Evolutionary conservation across 164 flowering plant genomes (phyloP), one percentile per base, ranked within the genome.

Genomic region (Amborella trichopoda): DNA sequence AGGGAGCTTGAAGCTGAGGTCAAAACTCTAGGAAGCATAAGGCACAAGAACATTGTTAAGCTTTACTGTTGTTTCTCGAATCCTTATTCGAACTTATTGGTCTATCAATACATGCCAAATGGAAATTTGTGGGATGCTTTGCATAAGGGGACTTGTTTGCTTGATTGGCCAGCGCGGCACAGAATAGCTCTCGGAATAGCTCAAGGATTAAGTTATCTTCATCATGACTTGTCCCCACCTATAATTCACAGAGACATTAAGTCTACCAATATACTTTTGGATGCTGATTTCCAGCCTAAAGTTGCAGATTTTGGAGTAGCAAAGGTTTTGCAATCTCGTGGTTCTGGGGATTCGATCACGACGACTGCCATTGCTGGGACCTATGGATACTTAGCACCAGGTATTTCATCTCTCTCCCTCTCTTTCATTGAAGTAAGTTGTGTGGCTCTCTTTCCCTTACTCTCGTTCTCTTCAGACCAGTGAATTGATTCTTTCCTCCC

Each of bases 301-400:
- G 96, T 91, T 12, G 96, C 99, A 25, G 99, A 91, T 52, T 91
- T 91, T 50, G 99, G 99, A 26, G 77, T 91, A 8, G 96, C 96
- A 48, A 87, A 91, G 65, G 91, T 91, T 37, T 54, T 91, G 63
- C 90, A 75, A 55, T 88, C 88, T 24, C 67, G 74, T 65, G 77
- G 73, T 32, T 80, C 85, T 21, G 78, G 72, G 53, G 96, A 87
- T 26, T 78, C 88, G 26, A 74, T 75, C 39, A n/a, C n/a, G n/a
- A 72, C 88, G 1, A 82, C 89, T 10, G 70, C 68, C 23, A 58
- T 87, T 50, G 99, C 95, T 9, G 99, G 99, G 25, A 87, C 99
- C 6, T 91, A 80, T 41, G 96, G 99, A 10, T 91, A 91, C 70
- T 41, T 91, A 56, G 99, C 96, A 23, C 99, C 99, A 60, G 99